Percentiles rank a stretch among this genome's conserved stretches.
Evolutionary conservation across 352 stramenopile species (phyloP).

Genomic region (Phytophthora meadii): DNA sequence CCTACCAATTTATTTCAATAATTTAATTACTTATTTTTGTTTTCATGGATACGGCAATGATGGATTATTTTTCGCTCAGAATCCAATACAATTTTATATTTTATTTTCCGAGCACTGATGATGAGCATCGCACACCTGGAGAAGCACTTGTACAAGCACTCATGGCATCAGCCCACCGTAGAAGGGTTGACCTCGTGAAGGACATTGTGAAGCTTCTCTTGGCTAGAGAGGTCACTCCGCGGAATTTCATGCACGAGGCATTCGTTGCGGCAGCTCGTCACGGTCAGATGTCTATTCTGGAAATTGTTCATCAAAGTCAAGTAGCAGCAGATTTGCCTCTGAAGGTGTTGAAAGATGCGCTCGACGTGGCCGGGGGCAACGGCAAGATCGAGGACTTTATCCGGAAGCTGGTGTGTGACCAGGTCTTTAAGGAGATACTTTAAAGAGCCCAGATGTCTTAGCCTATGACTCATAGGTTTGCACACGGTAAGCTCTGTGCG

Average conservation of each 20-base stretch:
- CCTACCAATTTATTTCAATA: too few species aligned
- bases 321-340: background rate
- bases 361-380: background rate
- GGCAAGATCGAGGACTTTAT: background rate
- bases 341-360: background rate
- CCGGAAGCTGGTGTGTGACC: background rate
- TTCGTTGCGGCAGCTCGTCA: background rate
- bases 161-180: background rate
- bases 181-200: background rate
- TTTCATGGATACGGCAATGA: too few species aligned
- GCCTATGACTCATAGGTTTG: too few species aligned
- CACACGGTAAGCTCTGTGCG: too few species aligned
- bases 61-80: too few species aligned
- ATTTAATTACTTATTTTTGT: too few species aligned
- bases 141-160: conserved; percentile 2
- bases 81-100: too few species aligned
- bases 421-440: background rate
- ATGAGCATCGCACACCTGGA: background rate
- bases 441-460: too few species aligned
- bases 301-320: background rate
- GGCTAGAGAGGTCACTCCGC: background rate
- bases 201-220: background rate
- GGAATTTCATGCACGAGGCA: background rate
- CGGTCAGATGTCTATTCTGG: background rate
- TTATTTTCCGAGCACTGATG: too few species aligned